A percentile compares a stretch with the other conserved stretches of the same genome.
Conservation (phyloP, 768 basidiomycete genomes). For the Macrolepiota fuliginosa region DNA sequence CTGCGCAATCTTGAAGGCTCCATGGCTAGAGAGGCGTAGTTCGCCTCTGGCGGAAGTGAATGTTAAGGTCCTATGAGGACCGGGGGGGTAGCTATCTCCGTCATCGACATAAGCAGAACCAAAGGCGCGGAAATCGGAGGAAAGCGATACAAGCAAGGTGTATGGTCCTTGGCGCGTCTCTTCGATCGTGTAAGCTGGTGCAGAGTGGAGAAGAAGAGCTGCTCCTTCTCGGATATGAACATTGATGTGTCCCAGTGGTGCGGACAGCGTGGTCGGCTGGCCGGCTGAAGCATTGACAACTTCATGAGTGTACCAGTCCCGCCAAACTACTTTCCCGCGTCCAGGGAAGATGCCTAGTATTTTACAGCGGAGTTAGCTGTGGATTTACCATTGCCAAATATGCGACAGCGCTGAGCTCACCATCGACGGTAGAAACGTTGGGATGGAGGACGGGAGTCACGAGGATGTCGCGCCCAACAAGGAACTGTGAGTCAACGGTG, state of each 20-base stretch:
- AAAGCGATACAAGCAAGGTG: slow-evolving; percentile 58
- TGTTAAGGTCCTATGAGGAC: slow-evolving; percentile 45
- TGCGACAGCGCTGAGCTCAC: slow-evolving; percentile 29
- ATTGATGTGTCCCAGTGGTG: slow-evolving; percentile 73
- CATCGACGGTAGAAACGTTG: slow-evolving; percentile 65
- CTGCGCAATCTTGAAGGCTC: slow-evolving; percentile 43
- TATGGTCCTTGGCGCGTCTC: slow-evolving; percentile 65
- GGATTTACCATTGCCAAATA: not conserved
- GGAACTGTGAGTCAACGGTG: slow-evolving; percentile 63
- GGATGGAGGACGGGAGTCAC: slow-evolving; percentile 75
- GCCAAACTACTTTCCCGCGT: slow-evolving; percentile 55
- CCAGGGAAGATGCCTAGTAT: slow-evolving; percentile 63
- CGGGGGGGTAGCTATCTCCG: slow-evolving; percentile 59
- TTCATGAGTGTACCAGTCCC: slow-evolving; percentile 73
- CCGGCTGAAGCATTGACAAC: slow-evolving; percentile 41
- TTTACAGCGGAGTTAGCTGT: not conserved
- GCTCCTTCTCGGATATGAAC: slow-evolving; percentile 73
- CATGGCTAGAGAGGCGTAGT: slow-evolving; percentile 36
- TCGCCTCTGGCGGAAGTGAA: slow-evolving; percentile 35
- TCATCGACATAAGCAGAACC: slow-evolving; percentile 72
- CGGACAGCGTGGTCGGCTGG: slow-evolving; percentile 48
- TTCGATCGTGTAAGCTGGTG: slow-evolving; percentile 64
- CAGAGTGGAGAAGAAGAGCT: slow-evolving; percentile 58
- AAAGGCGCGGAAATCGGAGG: slow-evolving; percentile 43
- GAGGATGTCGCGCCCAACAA: slow-evolving; percentile 68